phyloP scores from a whole-genome alignment of 2,329 filamentous ascomycete genomes.

The Epichloe scottii region DNA sequence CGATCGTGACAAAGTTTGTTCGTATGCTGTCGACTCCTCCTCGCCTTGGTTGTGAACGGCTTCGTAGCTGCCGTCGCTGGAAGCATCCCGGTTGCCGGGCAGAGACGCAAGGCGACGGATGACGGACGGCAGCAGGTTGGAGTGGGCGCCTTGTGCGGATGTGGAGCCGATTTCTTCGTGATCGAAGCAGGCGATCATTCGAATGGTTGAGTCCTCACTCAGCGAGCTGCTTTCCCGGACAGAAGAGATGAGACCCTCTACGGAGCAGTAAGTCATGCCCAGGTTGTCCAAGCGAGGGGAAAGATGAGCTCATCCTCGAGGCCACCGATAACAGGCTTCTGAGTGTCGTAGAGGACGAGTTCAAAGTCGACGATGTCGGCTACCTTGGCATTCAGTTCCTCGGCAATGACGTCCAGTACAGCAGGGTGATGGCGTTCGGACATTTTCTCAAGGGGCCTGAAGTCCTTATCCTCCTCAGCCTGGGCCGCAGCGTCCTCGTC shows the following conservation, averaged over 20 bases:
- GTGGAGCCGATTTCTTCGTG: constrained; percentile 94
- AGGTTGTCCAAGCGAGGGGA: constrained; percentile 93
- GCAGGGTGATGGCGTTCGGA: constrained; percentile 79
- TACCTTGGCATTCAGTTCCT: constrained; percentile 58
- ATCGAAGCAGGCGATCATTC: constrained; percentile 89
- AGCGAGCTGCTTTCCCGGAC: constrained; percentile 51
- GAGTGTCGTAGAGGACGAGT: constrained; percentile 91
- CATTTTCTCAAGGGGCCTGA: constrained; percentile 65
- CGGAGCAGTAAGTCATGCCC: constrained; percentile 89
- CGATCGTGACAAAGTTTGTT: constrained; percentile 81
- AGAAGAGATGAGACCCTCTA: constrained; percentile 74
- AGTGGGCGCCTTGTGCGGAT: constrained; percentile 87
- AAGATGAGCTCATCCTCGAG: constrained; percentile 91
- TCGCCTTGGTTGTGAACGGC: constrained; percentile 46
- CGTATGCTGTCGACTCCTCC: constrained; percentile 66
- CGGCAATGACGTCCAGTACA: constrained; percentile 72
- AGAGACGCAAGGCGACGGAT: constrained; percentile 77
- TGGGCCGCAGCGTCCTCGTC: constrained; percentile 32
- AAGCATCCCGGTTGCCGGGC: constrained; percentile 50
- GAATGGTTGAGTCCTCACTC: constrained; percentile 67
- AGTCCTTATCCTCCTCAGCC: constrained; percentile 35
- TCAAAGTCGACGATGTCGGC: constrained; percentile 84
- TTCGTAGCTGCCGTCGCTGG: constrained; percentile 51
- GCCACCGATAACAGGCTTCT: constrained; percentile 79
- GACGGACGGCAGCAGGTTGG: constrained; percentile 78